A percentile compares a stretch with the other conserved stretches of the same genome.
These are phyloP conservation scores for Quercus suber DNA, from an alignment of 306 rosid genomes.

Conservation along the genomic window DNA sequence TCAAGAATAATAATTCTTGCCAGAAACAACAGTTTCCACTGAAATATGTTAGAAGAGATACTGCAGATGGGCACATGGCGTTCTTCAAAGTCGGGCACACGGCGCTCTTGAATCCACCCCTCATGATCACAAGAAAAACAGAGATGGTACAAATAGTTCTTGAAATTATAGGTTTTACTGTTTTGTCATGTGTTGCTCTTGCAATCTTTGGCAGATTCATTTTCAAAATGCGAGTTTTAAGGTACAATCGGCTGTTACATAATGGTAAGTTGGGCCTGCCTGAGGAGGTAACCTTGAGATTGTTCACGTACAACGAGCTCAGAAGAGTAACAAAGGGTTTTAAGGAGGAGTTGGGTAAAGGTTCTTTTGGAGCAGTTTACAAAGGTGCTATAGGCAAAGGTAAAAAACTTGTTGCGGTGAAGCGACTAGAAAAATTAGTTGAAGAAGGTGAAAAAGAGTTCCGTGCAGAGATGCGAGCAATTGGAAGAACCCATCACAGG, in stretches of 20 bases:
- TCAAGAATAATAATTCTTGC: no score
- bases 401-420: no score
- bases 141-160: not conserved
- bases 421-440: not conserved
- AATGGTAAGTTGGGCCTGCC: no score
- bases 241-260: no score
- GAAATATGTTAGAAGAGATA: no score
- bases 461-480: conserved; percentile 10
- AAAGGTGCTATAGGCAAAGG: conserved; percentile 5
- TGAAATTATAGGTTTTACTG: not conserved
- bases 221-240: no score
- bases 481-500: not conserved
- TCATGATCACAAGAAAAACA: not conserved
- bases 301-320: conserved; percentile 4
- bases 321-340: not conserved
- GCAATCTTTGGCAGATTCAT: not conserved
- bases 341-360: no score
- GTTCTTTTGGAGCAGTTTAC: not conserved
- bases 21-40: no score
- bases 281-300: no score
- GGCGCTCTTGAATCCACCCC: no score
- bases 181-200: not conserved
- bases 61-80: no score
- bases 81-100: no score
- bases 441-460: conserved; percentile 22